Evolutionary conservation across 2,329 filamentous ascomycete species (phyloP).

Genomic region (Xylaria sp.): DNA sequence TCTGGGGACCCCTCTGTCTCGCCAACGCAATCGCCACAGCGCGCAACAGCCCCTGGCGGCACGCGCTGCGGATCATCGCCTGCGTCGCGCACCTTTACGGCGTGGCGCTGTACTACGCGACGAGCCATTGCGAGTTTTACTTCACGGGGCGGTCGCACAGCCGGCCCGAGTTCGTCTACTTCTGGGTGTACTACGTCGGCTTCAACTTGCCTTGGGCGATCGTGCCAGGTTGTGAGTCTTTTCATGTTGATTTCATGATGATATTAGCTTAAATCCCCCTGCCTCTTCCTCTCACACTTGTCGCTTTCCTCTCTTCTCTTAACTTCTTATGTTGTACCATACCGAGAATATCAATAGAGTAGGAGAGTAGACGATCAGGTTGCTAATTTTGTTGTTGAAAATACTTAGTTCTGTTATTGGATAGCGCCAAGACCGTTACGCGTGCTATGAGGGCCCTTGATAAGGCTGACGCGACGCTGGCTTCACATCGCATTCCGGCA

Average conservation of each 20-base stretch:
- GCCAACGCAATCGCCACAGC: conserved; percentile 60
- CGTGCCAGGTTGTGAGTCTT: conserved; percentile 63
- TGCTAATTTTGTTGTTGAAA: conserved; percentile 1
- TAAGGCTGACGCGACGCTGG: conserved; percentile 40
- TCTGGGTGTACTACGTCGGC: conserved; percentile 71
- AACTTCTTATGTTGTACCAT: neutral
- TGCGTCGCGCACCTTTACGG: conserved; percentile 69
- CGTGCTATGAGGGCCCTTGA: conserved; percentile 45
- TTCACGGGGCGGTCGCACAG: conserved; percentile 62
- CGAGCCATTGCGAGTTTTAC: conserved; percentile 62
- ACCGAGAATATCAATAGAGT: neutral
- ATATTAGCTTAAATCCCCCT: neutral
- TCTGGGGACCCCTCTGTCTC: conserved; percentile 70
- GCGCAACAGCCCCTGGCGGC: conserved; percentile 56
- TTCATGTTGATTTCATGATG: neutral
- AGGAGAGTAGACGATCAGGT: neutral
- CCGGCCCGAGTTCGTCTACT: conserved; percentile 70
- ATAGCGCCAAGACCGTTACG: conserved; percentile 45
- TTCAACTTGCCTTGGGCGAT: conserved; percentile 71
- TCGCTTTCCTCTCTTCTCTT: neutral
- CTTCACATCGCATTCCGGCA: conserved; percentile 31
- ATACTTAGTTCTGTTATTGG: conserved; percentile 45
- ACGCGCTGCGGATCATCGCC: conserved; percentile 63
- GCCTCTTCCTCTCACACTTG: neutral
- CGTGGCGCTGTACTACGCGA: conserved; percentile 71